Evolutionary conservation across 805 yeast species (phyloP), one percentile per base, ranked within the genome.

Genomic region (Ogataea methylovora): DNA sequence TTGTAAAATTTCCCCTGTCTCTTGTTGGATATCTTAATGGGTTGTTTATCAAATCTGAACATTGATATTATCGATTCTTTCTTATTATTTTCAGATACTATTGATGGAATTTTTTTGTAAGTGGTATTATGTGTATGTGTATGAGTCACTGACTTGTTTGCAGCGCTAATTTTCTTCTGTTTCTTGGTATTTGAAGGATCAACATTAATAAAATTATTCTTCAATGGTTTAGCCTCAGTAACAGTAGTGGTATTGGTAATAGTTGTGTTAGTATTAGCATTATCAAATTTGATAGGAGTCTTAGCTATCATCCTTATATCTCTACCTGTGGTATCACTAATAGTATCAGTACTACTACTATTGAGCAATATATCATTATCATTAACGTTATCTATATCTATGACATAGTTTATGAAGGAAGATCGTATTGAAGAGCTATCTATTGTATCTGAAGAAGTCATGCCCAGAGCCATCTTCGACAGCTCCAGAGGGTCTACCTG

Each of bases 41-140:
- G 32, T 15, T 15, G 26, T 8, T 33, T 22, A 16, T 41, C 41
- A n/a, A 39, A 21, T 27, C 45, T 29, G 33, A 42, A 42, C 13
- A 29, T 34, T 9, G 43, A 34, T 13, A 40, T 35, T 12, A 33
- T 29, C 3, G 43, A 39, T 13, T 36, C 42, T 16, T 17, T 34
- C 4, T 27, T 24, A 29, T 41, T 41, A 32, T 29, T 24, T 12
- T 28, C 16, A 6, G 45, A 39, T 4, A 32, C 21, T 24, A 41
- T 32, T 21, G 34, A 35, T 8, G 37, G 28, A 12, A 31, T 27
- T 6, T 33, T 33, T 22, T 30, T 32, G 28, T 38, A 33, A 1
- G 32, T 36, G 4, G 43, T 33, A 11, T 39, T 41, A 29, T 35
- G 35, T 37, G 33, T 35, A 30, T 34, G 32, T 7, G 35, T 41